These are phyloP conservation scores for Termitomyces sp. DNA, from an alignment of 768 basidiomycete genomes.

Conservation along the genomic window DNA sequence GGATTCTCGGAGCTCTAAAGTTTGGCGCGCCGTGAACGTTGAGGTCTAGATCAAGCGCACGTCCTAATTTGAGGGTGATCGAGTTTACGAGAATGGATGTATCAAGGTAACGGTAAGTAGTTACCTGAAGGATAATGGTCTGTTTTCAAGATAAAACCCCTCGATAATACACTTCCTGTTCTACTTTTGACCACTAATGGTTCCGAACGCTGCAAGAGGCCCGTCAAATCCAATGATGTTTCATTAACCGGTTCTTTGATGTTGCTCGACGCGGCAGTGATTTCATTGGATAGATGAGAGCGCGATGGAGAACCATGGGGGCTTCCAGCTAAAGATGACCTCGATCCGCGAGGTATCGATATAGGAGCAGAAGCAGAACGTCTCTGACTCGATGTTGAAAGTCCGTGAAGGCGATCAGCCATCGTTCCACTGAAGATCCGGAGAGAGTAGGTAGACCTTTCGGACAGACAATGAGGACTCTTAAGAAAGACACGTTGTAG, in stretches of 20 bases:
- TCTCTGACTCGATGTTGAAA: conserved; percentile 4
- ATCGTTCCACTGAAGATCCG: conserved; percentile 4
- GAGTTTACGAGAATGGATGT: background rate
- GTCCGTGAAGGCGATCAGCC: conserved; percentile 9
- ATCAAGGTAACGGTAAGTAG: background rate
- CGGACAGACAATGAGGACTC: background rate
- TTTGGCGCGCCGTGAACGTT: conserved; percentile 95
- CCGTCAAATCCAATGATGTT: conserved; percentile 53
- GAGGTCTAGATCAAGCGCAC: conserved; percentile 86
- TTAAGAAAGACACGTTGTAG: conserved; percentile 10
- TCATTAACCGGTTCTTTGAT: conserved; percentile 12
- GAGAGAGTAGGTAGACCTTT: background rate
- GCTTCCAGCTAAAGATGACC: conserved; percentile 9
- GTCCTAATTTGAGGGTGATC: conserved; percentile 38
- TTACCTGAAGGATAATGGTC: conserved; percentile 80
- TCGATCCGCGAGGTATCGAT: conserved; percentile 11
- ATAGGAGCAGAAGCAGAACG: conserved; percentile 13
- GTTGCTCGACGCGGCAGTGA: background rate
- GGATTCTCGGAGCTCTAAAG: conserved; percentile 78
- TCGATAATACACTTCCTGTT: conserved; percentile 74
- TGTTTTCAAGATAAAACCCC: conserved; percentile 93
- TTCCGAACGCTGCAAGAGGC: conserved; percentile 57
- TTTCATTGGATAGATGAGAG: conserved; percentile 9
- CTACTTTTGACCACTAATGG: conserved; percentile 78
- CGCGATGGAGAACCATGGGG: conserved; percentile 4